Evolutionary conservation across 108 stramenopile species (phyloP).

Genomic region (Nitzschia sp.): DNA sequence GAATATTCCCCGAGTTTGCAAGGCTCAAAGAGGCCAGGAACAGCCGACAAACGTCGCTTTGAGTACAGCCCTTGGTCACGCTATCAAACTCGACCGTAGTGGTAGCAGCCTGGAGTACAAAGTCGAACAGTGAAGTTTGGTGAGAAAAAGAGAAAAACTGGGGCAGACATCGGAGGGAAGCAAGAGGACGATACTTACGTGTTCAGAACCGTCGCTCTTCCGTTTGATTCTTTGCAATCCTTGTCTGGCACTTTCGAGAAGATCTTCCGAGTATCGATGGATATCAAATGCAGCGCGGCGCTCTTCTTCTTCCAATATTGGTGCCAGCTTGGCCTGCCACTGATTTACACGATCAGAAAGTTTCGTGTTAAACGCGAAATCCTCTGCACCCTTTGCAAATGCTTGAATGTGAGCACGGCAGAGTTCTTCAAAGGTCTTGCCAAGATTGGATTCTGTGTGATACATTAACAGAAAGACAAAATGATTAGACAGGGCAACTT

Average conservation of each 20-base stretch:
- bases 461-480: too few relatives aligned
- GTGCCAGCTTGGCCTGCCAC: conserved; percentile 89
- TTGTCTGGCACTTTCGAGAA: conserved; percentile 45
- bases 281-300: conserved; percentile 89
- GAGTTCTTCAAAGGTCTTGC: conserved; percentile 90
- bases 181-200: neutral
- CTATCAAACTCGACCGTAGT: conserved; percentile 39
- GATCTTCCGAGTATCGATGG: conserved; percentile 70
- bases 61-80: conserved; percentile 45
- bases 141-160: neutral
- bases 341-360: conserved; percentile 82
- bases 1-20: conserved; percentile 89
- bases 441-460: conserved; percentile 17
- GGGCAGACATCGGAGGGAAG: neutral
- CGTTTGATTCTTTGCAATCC: conserved; percentile 27
- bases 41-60: conserved; percentile 92
- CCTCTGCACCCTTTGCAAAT: conserved; percentile 89
- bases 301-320: conserved; percentile 89
- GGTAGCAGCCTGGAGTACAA: conserved; percentile 4
- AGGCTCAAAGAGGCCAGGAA: conserved; percentile 96
- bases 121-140: neutral
- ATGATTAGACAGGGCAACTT: conserved; percentile 2
- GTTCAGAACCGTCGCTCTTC: conserved; percentile 23
- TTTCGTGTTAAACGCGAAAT: conserved; percentile 89
- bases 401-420: conserved; percentile 87